Conservation (phyloP, 148 eudicot genomes). For the Silene latifolia region DNA sequence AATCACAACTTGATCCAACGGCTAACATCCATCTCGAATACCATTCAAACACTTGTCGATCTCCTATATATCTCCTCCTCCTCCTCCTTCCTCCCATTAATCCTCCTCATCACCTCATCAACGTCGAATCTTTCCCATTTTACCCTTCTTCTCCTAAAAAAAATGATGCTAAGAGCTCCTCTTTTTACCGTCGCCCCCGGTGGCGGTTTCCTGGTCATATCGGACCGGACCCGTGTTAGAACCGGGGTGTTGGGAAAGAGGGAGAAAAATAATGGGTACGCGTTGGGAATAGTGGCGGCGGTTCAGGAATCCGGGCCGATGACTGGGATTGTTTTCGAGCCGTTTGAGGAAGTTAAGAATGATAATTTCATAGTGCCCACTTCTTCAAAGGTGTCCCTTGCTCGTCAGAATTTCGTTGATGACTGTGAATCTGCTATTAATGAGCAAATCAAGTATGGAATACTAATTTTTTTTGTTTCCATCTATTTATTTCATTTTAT, state of each 20-base stretch:
- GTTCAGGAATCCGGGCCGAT: conserved; percentile 23
- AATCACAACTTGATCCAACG: conserved; percentile 33
- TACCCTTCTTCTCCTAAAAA: conserved; percentile 2
- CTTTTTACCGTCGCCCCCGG: neutral
- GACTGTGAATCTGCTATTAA: conserved; percentile 42
- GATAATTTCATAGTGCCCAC: conserved; percentile 50
- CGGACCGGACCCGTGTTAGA: neutral
- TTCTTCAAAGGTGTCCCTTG: conserved; percentile 51
- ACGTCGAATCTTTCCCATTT: neutral
- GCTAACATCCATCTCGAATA: conserved; percentile 17
- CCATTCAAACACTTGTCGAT: conserved; percentile 20
- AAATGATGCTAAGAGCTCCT: conserved; percentile 28
- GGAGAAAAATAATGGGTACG: conserved; percentile 12
- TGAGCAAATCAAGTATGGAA: conserved; percentile 78
- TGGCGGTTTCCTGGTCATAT: neutral
- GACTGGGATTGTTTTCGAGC: conserved; percentile 70
- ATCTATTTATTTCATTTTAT: neutral
- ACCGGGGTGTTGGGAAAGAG: conserved; percentile 19
- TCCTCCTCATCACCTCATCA: neutral
- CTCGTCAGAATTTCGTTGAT: conserved; percentile 36
- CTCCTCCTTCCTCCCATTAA: too few relatives aligned
- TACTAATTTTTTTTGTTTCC: neutral
- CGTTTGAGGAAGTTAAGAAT: conserved; percentile 77
- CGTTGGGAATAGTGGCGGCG: conserved; percentile 4
- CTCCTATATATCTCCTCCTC: conserved; percentile 24